phyloP scores from a whole-genome alignment of 2,329 filamentous ascomycete genomes.

The Pseudogymnoascus sp. region DNA sequence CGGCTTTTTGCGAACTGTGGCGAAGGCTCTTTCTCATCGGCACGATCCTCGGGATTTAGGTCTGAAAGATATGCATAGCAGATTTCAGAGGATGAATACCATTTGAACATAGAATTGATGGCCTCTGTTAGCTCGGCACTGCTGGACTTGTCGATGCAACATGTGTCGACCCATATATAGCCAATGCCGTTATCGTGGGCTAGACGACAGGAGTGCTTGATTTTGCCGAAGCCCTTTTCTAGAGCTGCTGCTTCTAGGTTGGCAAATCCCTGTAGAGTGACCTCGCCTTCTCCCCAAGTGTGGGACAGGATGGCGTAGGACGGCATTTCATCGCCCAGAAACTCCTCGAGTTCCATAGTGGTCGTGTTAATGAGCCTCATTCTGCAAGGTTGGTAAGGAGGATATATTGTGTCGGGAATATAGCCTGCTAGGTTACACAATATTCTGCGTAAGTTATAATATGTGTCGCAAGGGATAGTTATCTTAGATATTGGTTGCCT shows the following conservation, averaged over 20 bases:
- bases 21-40: background rate
- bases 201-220: too few species aligned
- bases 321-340: conserved; percentile 12
- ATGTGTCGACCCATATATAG: conserved; percentile 11
- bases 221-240: too few species aligned
- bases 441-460: too few species aligned
- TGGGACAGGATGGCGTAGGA: conserved; percentile 22
- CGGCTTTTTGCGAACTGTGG: background rate
- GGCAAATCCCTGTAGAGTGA: conserved; percentile 5
- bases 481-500: too few species aligned
- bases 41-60: too few species aligned
- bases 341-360: conserved; percentile 10
- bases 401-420: too few species aligned
- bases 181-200: too few species aligned
- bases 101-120: conserved; percentile 12
- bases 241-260: background rate
- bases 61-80: conserved; percentile 12
- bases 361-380: conserved; percentile 15
- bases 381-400: too few species aligned
- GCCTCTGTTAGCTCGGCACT: conserved; percentile 12
- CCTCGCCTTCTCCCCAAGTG: conserved; percentile 18
- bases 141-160: conserved; percentile 13
- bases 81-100: background rate
- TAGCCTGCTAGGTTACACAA: too few species aligned
- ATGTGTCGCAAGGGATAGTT: too few species aligned